Evolutionary conservation across 345 rosid species (phyloP).

Genomic region (Citrus glauca): DNA sequence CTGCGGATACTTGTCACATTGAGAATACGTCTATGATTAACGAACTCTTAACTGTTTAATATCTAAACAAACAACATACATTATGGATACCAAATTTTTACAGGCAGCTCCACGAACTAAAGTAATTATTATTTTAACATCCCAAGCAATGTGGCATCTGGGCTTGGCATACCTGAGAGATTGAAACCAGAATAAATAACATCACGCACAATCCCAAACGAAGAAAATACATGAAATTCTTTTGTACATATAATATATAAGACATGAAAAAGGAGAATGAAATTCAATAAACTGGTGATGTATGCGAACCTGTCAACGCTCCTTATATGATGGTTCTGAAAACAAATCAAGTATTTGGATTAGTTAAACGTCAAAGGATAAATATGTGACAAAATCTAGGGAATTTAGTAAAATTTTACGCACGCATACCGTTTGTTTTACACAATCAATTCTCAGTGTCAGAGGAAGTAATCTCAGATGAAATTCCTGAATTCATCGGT

Average conservation of each 20-base stretch:
- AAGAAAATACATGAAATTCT: background rate
- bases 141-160: background rate
- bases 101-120: background rate
- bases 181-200: background rate
- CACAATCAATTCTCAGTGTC: too few relatives aligned
- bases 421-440: too few relatives aligned
- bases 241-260: background rate
- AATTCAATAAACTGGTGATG: background rate
- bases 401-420: too few relatives aligned
- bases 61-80: background rate
- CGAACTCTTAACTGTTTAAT: background rate
- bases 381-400: too few relatives aligned
- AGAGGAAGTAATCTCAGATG: too few relatives aligned
- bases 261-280: background rate
- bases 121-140: background rate
- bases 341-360: background rate
- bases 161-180: background rate
- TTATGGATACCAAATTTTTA: too few relatives aligned
- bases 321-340: background rate
- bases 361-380: background rate
- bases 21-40: background rate
- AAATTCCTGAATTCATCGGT: too few relatives aligned
- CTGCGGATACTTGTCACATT: background rate
- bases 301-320: background rate
- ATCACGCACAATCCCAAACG: background rate